Evolutionary conservation across 169 alveolate species (phyloP), one percentile per base, ranked within the genome.

Genomic region (Ichthyophthirius multifiliis): DNA sequence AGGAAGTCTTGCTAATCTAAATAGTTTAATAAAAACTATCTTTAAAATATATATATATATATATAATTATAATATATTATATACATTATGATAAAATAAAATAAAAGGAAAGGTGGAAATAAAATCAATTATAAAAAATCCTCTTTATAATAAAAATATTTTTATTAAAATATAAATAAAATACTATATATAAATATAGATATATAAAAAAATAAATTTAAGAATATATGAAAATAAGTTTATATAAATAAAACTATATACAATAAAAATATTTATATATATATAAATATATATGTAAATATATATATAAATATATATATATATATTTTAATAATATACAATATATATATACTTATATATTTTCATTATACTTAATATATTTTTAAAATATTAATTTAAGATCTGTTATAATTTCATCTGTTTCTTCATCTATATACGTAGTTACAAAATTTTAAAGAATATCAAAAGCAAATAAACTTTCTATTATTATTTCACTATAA

Each of bases 1-100:
- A 16, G 91, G 91, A 3, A 85, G 63, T 65, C 91, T 62, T 12
- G 81, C n/a, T 27, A 85, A 41, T 13, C 91, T 43, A 20, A 85
- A 44, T 9, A 85, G 63, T 20, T 81, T 79, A 13, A 55, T 18
- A 1, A 55, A 15, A 55, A 27, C 71, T 55, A 7, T 55, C 12
- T 55, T 2, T 1, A 1, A 47, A n/a, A 15, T 12, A 27, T 1
- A 15, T 27, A 6, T 15, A 27, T 55, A 27, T 27, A 10, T 23
- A 20, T 48, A 20, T 12, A 27, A 55, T 2, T 20, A 27, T 10
- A 20, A 0, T 27, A 1, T 3, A 1, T 15, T 27, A n/a, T 4
- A 0, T 55, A 55, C 71, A 55, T 55, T n/a, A 27, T 55, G 23
- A 55, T 55, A 18, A 0, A 55, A 2, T 1, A 55, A 10, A 1